Conservation (phyloP, 352 stramenopile species). For the Lagenidium sp. region DNA sequence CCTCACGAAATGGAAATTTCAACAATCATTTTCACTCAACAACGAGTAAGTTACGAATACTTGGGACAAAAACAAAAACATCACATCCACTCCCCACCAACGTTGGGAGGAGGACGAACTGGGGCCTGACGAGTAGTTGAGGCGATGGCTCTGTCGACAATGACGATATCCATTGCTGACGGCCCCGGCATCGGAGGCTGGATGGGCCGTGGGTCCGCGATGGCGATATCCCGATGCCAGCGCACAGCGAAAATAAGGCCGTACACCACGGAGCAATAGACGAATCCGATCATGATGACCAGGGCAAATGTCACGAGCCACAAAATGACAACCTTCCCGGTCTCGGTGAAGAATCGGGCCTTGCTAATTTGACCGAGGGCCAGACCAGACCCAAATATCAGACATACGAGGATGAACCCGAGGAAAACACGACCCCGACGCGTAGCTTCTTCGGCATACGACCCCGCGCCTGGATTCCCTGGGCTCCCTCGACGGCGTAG, state of each 20-base stretch:
- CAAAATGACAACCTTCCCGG: constrained; percentile 18
- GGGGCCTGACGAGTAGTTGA: too few species aligned
- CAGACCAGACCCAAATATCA: constrained; percentile 27
- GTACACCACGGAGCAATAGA: constrained; percentile 29
- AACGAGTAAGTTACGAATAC: too few species aligned
- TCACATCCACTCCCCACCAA: too few species aligned
- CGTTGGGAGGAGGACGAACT: too few species aligned
- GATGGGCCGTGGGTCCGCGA: too few species aligned
- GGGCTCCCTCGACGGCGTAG: constrained; percentile 26
- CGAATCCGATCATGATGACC: constrained; percentile 28
- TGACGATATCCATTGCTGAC: neutral
- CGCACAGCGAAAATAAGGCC: constrained; percentile 32
- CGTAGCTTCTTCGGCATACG: constrained; percentile 23
- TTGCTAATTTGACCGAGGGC: constrained; percentile 22
- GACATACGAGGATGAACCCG: constrained; percentile 15
- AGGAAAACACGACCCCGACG: constrained; percentile 28
- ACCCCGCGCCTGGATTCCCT: constrained; percentile 17
- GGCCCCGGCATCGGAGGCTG: too few species aligned
- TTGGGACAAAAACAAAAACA: too few species aligned
- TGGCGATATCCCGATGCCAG: constrained; percentile 25
- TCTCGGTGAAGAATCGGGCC: constrained; percentile 29
- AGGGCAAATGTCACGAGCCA: constrained; percentile 40
- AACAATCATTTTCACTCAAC: too few species aligned
- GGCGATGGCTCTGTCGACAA: too few species aligned
- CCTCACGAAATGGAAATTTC: too few species aligned